Conservation (phyloP, 768 basidiomycete genomes). For the Sarcodon sp. region DNA sequence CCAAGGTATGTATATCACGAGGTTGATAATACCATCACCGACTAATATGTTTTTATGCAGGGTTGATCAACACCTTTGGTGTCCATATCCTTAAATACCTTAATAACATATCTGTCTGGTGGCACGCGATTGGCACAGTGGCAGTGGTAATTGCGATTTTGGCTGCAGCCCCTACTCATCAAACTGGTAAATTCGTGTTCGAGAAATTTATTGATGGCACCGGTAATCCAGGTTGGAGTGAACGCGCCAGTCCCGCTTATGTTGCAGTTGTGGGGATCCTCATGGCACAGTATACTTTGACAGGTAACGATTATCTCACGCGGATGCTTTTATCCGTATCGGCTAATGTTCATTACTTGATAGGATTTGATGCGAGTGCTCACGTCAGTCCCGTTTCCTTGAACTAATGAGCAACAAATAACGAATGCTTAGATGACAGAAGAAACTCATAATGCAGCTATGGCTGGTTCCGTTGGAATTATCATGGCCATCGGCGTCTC, state of each 20-base stretch:
- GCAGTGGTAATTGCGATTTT: constrained; percentile 56
- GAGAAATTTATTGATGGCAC: constrained; percentile 58
- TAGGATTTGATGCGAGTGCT: constrained; percentile 65
- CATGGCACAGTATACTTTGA: constrained; percentile 69
- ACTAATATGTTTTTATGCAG: constrained; percentile 11
- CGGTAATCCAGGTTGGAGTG: constrained; percentile 50
- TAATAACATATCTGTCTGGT: constrained; percentile 64
- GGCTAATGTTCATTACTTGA: background rate
- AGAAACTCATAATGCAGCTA: constrained; percentile 52
- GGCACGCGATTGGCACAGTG: constrained; percentile 64
- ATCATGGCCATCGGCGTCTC: constrained; percentile 63
- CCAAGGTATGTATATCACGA: constrained; percentile 30
- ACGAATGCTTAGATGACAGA: constrained; percentile 48
- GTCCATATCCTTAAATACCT: constrained; percentile 49
- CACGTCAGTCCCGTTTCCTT: constrained; percentile 30
- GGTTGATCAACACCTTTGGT: constrained; percentile 66
- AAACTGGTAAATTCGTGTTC: constrained; percentile 60
- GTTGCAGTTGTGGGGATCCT: constrained; percentile 61
- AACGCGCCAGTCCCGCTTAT: constrained; percentile 55
- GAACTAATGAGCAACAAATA: background rate
- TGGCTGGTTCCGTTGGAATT: constrained; percentile 57
- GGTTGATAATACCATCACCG: background rate
- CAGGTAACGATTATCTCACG: constrained; percentile 25
- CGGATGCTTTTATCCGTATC: background rate
- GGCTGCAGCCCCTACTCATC: constrained; percentile 58